Percentiles rank a stretch among this genome's conserved stretches.
phyloP scores from a whole-genome alignment of 1,139 yeast genomes.

The Taphrina pruni region DNA sequence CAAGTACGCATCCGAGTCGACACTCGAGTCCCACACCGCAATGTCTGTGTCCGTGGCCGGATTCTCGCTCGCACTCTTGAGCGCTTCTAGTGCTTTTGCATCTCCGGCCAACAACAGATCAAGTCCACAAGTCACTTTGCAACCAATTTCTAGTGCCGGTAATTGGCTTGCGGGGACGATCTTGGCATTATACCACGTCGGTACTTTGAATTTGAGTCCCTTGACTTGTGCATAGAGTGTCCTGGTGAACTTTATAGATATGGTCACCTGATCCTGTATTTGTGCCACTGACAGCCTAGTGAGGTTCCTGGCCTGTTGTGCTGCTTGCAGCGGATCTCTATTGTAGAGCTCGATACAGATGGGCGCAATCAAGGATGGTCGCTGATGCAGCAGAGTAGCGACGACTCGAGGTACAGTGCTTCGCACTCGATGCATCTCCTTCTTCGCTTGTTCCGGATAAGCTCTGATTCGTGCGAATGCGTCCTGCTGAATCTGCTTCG shows the following conservation, averaged over 20 bases:
- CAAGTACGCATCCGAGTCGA: conserved; percentile 49
- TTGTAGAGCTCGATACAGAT: conserved; percentile 45
- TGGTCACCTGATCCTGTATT: conserved; percentile 47
- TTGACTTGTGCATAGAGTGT: conserved; percentile 48
- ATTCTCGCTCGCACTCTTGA: not conserved
- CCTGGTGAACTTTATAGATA: conserved; percentile 47
- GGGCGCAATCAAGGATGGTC: conserved; percentile 44
- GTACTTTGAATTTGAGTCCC: conserved; percentile 44
- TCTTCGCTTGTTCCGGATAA: conserved; percentile 45
- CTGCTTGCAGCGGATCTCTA: conserved; percentile 44
- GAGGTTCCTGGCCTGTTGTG: conserved; percentile 23
- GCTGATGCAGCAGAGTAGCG: conserved; percentile 44
- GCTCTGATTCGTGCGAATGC: conserved; percentile 43
- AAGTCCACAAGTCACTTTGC: conserved; percentile 49
- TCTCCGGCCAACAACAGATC: conserved; percentile 46
- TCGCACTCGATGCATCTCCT: conserved; percentile 44
- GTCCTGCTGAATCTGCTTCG: conserved; percentile 26
- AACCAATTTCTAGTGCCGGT: conserved; percentile 46
- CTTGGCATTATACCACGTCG: conserved; percentile 40
- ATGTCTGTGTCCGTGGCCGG: conserved; percentile 47
- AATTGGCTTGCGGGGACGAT: not conserved
- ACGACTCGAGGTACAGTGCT: conserved; percentile 45
- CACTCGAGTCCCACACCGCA: conserved; percentile 46
- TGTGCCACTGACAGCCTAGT: conserved; percentile 42
- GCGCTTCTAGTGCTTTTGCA: not conserved